Percentiles rank a stretch among this genome's conserved stretches.
These are phyloP conservation scores for Penicillium hesseltinei DNA, from an alignment of 2,329 filamentous ascomycete genomes.

Conservation along the genomic window DNA sequence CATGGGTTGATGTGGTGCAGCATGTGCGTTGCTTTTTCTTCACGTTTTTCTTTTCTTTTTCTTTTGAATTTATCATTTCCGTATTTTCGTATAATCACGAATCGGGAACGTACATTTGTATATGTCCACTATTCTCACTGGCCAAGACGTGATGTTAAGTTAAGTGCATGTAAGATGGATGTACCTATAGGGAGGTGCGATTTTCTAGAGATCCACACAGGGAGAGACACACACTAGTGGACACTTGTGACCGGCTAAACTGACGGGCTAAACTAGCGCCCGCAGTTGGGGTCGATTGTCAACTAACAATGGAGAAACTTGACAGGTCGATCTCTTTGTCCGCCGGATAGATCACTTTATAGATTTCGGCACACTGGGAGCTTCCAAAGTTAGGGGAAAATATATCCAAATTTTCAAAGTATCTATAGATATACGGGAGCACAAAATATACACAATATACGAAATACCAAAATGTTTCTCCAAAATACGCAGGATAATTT, in stretches of 20 bases:
- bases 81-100: neutral
- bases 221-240: neutral
- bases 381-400: neutral
- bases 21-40: neutral
- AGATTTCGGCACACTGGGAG: neutral
- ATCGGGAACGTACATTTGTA: neutral
- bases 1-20: neutral
- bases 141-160: neutral
- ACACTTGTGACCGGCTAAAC: neutral
- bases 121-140: neutral
- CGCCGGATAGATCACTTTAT: neutral
- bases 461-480: neutral
- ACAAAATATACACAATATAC: neutral
- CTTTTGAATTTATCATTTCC: neutral
- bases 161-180: neutral
- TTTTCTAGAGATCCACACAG: neutral
- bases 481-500: constrained; percentile 3
- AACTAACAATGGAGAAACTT: neutral
- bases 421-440: too few relatives aligned
- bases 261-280: neutral
- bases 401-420: neutral
- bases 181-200: neutral
- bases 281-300: neutral
- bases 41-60: neutral
- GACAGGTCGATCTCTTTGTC: neutral